Conservation (phyloP, 495 filamentous ascomycete genomes). For the Gamarada debralockiae region DNA sequence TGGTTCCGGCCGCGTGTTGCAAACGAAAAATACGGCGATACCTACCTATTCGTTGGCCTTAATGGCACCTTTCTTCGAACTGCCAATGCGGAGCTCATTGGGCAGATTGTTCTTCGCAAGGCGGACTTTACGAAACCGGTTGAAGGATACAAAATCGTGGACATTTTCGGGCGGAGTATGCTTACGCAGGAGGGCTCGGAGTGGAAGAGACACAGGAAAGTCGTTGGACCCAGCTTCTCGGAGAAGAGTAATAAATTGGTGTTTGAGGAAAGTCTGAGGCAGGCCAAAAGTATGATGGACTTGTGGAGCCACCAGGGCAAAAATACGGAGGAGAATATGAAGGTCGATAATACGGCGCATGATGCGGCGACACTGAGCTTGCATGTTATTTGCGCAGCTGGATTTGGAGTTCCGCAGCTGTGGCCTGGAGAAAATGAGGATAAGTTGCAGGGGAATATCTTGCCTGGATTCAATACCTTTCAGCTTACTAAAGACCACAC, state of each 20-base stretch:
- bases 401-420: constrained; percentile 40
- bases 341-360: constrained; percentile 9
- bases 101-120: constrained; percentile 53
- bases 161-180: constrained; percentile 62
- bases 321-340: constrained; percentile 6
- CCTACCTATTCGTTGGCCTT: constrained; percentile 28
- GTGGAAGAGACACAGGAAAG: constrained; percentile 68
- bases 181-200: constrained; percentile 56
- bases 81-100: constrained; percentile 54
- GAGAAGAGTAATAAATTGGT: constrained; percentile 68
- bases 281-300: constrained; percentile 11
- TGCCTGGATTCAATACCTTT: constrained; percentile 27
- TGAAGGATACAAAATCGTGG: constrained; percentile 49
- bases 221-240: constrained; percentile 63
- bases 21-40: constrained; percentile 24
- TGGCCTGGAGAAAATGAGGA: constrained; percentile 49
- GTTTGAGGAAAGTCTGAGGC: constrained; percentile 18
- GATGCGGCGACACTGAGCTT: constrained; percentile 15
- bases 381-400: constrained; percentile 23
- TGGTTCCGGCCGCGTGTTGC: constrained; percentile 11
- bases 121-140: constrained; percentile 67
- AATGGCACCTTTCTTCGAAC: constrained; percentile 39
- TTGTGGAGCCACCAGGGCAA: constrained; percentile 8
- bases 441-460: constrained; percentile 33
- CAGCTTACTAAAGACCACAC: constrained; percentile 44